These are phyloP conservation scores for Diaporthe vaccinii DNA, from an alignment of 2,329 filamentous ascomycete species.

Conservation along the genomic window DNA sequence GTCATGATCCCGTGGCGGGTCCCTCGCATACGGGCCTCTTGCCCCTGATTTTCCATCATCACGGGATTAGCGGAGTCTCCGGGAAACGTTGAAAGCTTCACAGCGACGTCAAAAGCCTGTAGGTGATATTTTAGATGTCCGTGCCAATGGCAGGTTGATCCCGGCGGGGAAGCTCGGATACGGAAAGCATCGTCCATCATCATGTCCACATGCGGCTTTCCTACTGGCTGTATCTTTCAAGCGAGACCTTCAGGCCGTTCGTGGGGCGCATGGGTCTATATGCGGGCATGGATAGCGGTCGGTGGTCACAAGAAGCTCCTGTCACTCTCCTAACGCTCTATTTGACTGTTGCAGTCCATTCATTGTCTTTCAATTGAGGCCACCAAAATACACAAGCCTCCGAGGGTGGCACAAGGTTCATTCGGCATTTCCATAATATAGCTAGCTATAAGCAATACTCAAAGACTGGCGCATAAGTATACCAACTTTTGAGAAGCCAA, in stretches of 20 bases:
- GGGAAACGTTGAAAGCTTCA: slow-evolving; percentile 16
- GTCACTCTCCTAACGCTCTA: not conserved
- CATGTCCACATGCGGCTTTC: not conserved
- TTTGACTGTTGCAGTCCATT: too few relatives aligned
- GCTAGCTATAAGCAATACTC: not conserved
- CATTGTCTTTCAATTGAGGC: too few relatives aligned
- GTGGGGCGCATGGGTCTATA: not conserved
- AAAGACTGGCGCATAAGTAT: too few relatives aligned
- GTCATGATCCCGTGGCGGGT: not conserved
- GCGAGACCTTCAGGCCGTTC: not conserved
- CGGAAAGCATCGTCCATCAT: not conserved
- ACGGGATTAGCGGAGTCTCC: not conserved
- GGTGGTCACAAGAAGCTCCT: not conserved
- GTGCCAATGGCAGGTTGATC: slow-evolving; percentile 11
- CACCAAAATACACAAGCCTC: too few relatives aligned
- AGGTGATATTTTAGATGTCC: not conserved
- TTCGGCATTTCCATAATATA: too few relatives aligned
- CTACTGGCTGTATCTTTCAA: not conserved
- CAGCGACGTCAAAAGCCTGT: not conserved
- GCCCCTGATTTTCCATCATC: not conserved
- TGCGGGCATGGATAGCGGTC: not conserved
- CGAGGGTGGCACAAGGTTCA: too few relatives aligned
- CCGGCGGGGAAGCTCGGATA: slow-evolving; percentile 20
- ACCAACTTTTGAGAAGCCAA: not conserved
- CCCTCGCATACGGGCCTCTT: not conserved